These are phyloP conservation scores for Babjeviella inositovora DNA, from an alignment of 805 yeast genomes.

Conservation along the genomic window DNA sequence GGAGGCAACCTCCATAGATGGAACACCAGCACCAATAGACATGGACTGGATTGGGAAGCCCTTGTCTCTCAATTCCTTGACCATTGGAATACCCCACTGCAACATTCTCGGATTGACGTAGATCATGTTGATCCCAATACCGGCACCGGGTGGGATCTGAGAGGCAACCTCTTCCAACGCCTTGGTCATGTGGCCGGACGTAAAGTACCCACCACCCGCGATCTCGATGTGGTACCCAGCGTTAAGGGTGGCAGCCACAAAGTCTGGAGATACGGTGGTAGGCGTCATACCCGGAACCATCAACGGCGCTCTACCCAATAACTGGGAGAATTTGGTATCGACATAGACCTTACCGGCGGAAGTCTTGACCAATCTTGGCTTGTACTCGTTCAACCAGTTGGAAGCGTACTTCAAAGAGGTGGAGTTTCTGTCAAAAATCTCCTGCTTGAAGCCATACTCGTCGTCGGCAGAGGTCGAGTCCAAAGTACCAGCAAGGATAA, in stretches of 20 bases:
- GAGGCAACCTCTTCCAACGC: slow-evolving; percentile 67
- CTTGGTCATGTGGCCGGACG: slow-evolving; percentile 46
- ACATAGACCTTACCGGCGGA: slow-evolving; percentile 60
- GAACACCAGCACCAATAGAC: slow-evolving; percentile 99
- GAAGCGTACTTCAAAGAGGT: slow-evolving; percentile 64
- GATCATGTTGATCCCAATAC: slow-evolving; percentile 82
- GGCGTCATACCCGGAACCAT: slow-evolving; percentile 99
- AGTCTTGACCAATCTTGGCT: slow-evolving; percentile 75
- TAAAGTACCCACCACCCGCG: slow-evolving; percentile 98
- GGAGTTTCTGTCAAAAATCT: slow-evolving; percentile 61
- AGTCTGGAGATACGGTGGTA: slow-evolving; percentile 86
- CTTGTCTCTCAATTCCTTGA: slow-evolving; percentile 71
- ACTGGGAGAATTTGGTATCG: slow-evolving; percentile 85
- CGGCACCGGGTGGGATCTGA: slow-evolving; percentile 67
- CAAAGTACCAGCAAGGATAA: slow-evolving; percentile 85
- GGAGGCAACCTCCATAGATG: slow-evolving; percentile 91
- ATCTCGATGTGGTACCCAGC: slow-evolving; percentile 96
- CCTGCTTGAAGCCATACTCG: slow-evolving; percentile 93
- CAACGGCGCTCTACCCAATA: slow-evolving; percentile 88
- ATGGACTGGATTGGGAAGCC: slow-evolving; percentile 95
- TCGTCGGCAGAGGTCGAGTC: slow-evolving; percentile 53
- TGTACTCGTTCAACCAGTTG: slow-evolving; percentile 81
- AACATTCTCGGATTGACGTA: slow-evolving; percentile 96
- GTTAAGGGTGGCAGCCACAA: slow-evolving; percentile 85
- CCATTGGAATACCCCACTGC: slow-evolving; percentile 97